Evolutionary conservation across 345 rosid species (phyloP).

Genomic region (Citrus sinensis): DVS_A1.0 CM039168.1:29596501-29597000

Average conservation of each 20-base stretch:
- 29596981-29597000: slow-evolving; percentile 44
- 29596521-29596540: slow-evolving; percentile 17
- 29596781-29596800: slow-evolving; percentile 32
- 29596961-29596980: slow-evolving; percentile 44
- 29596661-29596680: slow-evolving; percentile 23
- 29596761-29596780: slow-evolving; percentile 34
- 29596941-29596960: slow-evolving; percentile 43
- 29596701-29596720: slow-evolving; percentile 32
- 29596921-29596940: slow-evolving; percentile 36
- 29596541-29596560: slow-evolving; percentile 26
- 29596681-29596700: slow-evolving; percentile 21
- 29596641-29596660: slow-evolving; percentile 29
- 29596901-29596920: slow-evolving; percentile 35
- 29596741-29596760: slow-evolving; percentile 26
- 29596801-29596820: slow-evolving; percentile 31
- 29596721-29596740: slow-evolving; percentile 27
- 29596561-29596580: slow-evolving; percentile 27
- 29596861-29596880: slow-evolving; percentile 42
- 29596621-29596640: slow-evolving; percentile 16
- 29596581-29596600: slow-evolving; percentile 25
- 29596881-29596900: slow-evolving; percentile 29
- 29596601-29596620: slow-evolving; percentile 18
- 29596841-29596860: slow-evolving; percentile 22
- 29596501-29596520: slow-evolving; percentile 22
- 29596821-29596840: slow-evolving; percentile 32